Conservation (phyloP, 2,329 filamentous ascomycete species). For the Pseudopyrenochaeta lycopersici region DNA sequence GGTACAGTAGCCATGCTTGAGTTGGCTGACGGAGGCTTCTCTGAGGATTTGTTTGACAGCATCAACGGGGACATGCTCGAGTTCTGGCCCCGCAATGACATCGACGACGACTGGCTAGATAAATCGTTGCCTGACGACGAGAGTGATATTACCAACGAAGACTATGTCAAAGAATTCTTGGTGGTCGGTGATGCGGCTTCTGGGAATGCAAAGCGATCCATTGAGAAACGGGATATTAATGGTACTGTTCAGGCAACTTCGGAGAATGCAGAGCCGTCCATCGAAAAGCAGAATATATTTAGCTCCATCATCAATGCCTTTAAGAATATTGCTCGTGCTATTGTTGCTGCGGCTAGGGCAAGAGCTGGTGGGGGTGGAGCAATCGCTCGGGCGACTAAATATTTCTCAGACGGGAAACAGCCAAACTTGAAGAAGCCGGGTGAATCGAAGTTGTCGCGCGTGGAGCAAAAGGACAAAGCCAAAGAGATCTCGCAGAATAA, state of each 20-base stretch:
- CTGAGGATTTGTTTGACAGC: constrained; percentile 12
- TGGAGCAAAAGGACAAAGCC: constrained; percentile 11
- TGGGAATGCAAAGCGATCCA: constrained; percentile 10
- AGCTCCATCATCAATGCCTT: constrained; percentile 3
- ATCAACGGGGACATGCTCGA: constrained; percentile 13
- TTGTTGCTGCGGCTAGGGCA: constrained; percentile 1
- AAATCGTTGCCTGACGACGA: constrained; percentile 7
- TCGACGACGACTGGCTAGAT: constrained; percentile 11
- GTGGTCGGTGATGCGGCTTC: constrained; percentile 9
- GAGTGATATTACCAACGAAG: constrained; percentile 9
- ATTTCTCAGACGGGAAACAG: constrained; percentile 7
- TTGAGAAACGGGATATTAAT: constrained; percentile 1
- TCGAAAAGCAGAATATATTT: constrained; percentile 5
- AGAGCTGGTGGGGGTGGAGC: constrained; percentile 2
- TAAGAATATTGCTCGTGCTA: background rate
- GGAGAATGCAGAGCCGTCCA: background rate
- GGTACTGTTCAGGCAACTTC: constrained; percentile 1
- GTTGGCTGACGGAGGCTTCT: constrained; percentile 14
- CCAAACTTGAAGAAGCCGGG: constrained; percentile 13
- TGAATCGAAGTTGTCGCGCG: constrained; percentile 7
- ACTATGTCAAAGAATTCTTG: constrained; percentile 9
- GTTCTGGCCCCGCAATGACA: constrained; percentile 11
- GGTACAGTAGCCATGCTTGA: constrained; percentile 15
- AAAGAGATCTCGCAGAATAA: constrained; percentile 14
- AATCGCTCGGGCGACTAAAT: constrained; percentile 6